Evolutionary conservation across 73 alveolate genomes (phyloP).

Genomic region (Durusdinium trenchii): DNA sequence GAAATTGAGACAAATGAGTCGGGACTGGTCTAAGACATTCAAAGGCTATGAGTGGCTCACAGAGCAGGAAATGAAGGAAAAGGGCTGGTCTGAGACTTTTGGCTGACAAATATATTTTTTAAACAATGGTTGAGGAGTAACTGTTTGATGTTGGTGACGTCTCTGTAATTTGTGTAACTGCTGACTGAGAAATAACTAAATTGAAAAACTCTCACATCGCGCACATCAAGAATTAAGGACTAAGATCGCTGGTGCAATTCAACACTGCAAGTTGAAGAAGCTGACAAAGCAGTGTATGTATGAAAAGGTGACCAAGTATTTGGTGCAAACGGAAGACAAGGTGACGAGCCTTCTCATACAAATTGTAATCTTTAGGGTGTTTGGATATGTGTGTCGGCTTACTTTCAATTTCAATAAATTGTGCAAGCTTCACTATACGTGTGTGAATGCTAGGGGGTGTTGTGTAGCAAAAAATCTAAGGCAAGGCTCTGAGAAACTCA

Average conservation of each 20-base stretch:
- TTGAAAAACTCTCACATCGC: neutral
- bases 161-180: neutral
- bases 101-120: too few relatives aligned
- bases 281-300: neutral
- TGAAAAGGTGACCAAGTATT: neutral
- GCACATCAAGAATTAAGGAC: neutral
- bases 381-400: neutral
- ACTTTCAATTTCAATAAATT: neutral
- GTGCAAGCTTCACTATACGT: neutral
- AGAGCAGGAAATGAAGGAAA: neutral
- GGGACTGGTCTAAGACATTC: neutral
- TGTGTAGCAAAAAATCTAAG: neutral
- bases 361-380: neutral
- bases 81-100: neutral
- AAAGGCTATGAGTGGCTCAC: constrained; percentile 17
- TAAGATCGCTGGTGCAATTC: neutral
- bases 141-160: too few relatives aligned
- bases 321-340: neutral
- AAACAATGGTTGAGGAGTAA: neutral
- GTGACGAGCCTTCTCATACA: neutral
- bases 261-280: neutral
- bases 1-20: neutral
- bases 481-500: neutral
- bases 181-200: neutral
- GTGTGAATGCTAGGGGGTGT: neutral